A percentile compares a stretch with the other conserved stretches of the same genome.
Evolutionary conservation across 2,329 filamentous ascomycete species (phyloP).

Genomic region (Lachnellula subtilissima): DNA sequence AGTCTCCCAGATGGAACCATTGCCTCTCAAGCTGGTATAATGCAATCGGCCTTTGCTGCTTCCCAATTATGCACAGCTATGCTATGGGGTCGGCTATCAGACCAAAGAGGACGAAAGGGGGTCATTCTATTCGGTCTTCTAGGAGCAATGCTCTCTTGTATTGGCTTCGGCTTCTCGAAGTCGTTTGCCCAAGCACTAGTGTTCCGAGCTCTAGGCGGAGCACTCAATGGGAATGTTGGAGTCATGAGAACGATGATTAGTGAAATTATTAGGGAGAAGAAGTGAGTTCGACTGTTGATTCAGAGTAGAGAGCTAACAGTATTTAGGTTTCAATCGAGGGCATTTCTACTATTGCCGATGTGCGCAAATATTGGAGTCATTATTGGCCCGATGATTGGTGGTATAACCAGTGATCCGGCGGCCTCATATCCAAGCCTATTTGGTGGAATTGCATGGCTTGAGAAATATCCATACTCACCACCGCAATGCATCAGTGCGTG

Average conservation of each 20-base stretch:
- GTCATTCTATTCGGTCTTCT: constrained; percentile 60
- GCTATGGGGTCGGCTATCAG: constrained; percentile 61
- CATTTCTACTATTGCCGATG: constrained; percentile 48
- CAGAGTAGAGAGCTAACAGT: constrained; percentile 1
- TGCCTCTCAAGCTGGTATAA: constrained; percentile 61
- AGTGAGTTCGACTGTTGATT: constrained; percentile 34
- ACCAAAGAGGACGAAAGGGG: constrained; percentile 53
- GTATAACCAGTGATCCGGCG: constrained; percentile 41
- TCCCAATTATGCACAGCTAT: constrained; percentile 67
- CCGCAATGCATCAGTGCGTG: constrained; percentile 38
- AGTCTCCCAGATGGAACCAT: constrained; percentile 42
- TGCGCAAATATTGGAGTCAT: constrained; percentile 58
- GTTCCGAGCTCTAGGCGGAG: constrained; percentile 55
- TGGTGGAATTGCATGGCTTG: constrained; percentile 37
- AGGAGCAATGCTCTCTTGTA: constrained; percentile 56
- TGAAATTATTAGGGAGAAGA: constrained; percentile 67
- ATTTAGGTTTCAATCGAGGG: constrained; percentile 36
- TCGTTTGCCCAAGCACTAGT: constrained; percentile 58
- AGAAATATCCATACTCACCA: constrained; percentile 41
- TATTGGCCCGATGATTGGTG: constrained; percentile 39
- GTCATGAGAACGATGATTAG: constrained; percentile 72
- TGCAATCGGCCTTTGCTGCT: constrained; percentile 61
- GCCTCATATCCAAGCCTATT: constrained; percentile 35
- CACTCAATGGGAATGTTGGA: constrained; percentile 67
- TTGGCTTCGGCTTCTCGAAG: constrained; percentile 65